A percentile compares a stretch with the other conserved stretches of the same genome.
Conservation (phyloP, 75 land plant genomes). For the Sequoia sempervirens region DNA sequence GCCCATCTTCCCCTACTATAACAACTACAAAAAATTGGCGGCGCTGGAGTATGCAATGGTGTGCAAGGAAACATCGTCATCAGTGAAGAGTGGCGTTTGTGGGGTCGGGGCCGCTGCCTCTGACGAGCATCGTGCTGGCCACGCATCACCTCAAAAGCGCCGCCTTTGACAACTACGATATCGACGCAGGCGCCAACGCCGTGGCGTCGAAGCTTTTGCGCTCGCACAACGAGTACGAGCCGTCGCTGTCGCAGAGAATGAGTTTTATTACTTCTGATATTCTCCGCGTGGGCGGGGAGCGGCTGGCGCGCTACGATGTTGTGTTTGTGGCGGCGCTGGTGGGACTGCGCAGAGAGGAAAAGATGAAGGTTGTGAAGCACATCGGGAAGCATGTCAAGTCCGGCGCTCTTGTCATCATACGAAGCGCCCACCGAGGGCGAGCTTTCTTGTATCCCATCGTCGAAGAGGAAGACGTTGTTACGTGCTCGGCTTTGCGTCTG, state of each 20-base stretch:
- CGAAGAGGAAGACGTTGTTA: neutral
- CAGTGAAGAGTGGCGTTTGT: constrained; percentile 11
- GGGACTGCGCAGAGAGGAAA: constrained; percentile 8
- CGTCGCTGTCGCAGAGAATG: neutral
- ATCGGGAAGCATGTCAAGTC: constrained; percentile 9
- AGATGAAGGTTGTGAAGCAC: constrained; percentile 7
- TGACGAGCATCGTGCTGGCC: constrained; percentile 14
- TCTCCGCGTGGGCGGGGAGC: neutral
- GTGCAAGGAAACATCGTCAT: neutral
- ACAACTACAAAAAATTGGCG: constrained; percentile 16
- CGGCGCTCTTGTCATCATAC: neutral
- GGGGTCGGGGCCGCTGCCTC: constrained; percentile 16
- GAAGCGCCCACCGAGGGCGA: constrained; percentile 11
- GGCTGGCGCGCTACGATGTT: constrained; percentile 10
- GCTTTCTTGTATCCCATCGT: constrained; percentile 18
- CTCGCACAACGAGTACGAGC: neutral
- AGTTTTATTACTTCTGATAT: neutral
- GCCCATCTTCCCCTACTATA: constrained; percentile 17
- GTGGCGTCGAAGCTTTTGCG: constrained; percentile 2
- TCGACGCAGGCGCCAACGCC: constrained; percentile 11
- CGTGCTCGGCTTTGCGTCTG: constrained; percentile 6
- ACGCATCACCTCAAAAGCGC: constrained; percentile 8
- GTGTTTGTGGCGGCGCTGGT: constrained; percentile 17
- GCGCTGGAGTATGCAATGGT: constrained; percentile 8
- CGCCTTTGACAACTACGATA: constrained; percentile 15